phyloP scores from a whole-genome alignment of 768 basidiomycete genomes.

The Macrocybe gigantea region DNA sequence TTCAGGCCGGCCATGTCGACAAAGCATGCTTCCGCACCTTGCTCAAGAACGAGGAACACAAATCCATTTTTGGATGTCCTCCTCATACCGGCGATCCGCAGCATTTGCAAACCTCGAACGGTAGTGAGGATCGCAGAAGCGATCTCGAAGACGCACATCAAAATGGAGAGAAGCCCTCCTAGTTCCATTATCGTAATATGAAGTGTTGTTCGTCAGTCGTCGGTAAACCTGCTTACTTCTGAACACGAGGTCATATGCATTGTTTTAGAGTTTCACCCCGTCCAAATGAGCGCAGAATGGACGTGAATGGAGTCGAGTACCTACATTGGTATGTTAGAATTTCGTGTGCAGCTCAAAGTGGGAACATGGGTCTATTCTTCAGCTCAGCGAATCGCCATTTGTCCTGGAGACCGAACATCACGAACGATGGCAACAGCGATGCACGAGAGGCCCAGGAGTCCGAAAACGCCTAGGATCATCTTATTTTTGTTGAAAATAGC shows the following conservation, averaged over 20 bases:
- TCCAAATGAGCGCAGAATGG: not conserved
- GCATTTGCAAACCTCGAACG: constrained; percentile 16
- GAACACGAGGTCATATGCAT: not conserved
- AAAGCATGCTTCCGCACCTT: constrained; percentile 11
- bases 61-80: constrained; percentile 12
- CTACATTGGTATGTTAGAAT: constrained; percentile 10
- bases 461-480: constrained; percentile 15
- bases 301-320: not conserved
- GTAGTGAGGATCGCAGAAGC: constrained; percentile 18
- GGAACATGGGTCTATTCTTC: constrained; percentile 16
- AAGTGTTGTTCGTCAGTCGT: not conserved
- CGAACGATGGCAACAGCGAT: constrained; percentile 19
- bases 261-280: not conserved
- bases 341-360: constrained; percentile 16
- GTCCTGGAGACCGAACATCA: not conserved
- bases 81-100: constrained; percentile 13
- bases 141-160: constrained; percentile 22
- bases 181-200: constrained; percentile 7
- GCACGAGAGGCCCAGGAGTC: constrained; percentile 13
- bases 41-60: constrained; percentile 19
- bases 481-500: constrained; percentile 18
- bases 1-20: not conserved
- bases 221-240: not conserved
- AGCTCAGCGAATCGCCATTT: not conserved
- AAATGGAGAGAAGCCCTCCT: constrained; percentile 18